phyloP scores from a whole-genome alignment of 2,329 filamentous ascomycete genomes.

The Alternaria arbusti region DNA sequence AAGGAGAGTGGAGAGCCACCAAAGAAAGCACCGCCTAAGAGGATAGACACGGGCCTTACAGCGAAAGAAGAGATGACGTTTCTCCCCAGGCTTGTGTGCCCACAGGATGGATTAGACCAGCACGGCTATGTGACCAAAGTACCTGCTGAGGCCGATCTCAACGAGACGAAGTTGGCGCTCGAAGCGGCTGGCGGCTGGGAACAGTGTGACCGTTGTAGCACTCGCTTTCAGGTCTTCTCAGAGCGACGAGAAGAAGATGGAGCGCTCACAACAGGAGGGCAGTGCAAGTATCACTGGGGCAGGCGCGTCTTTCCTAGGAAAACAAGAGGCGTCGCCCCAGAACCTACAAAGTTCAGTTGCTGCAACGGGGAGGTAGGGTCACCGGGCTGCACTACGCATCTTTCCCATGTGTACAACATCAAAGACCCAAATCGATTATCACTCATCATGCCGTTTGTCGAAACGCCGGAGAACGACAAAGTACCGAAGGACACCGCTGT shows the following conservation, averaged over 20 bases:
- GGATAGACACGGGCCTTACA: slow-evolving; percentile 73
- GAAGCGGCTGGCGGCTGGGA: slow-evolving; percentile 78
- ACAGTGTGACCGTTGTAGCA: slow-evolving; percentile 83
- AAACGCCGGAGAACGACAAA: slow-evolving; percentile 72
- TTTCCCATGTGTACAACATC: slow-evolving; percentile 87
- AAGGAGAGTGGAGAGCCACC: slow-evolving; percentile 36
- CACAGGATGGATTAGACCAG: slow-evolving; percentile 66
- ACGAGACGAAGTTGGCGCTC: slow-evolving; percentile 69
- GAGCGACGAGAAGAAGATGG: slow-evolving; percentile 79
- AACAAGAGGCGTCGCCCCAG: slow-evolving; percentile 59
- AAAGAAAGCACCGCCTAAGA: slow-evolving; percentile 54
- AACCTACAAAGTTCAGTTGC: slow-evolving; percentile 73
- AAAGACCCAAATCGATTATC: slow-evolving; percentile 78
- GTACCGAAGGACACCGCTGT: slow-evolving; percentile 63
- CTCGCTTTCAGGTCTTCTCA: slow-evolving; percentile 90
- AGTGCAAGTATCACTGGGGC: slow-evolving; percentile 82
- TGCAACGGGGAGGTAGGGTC: slow-evolving; percentile 78
- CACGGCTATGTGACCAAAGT: slow-evolving; percentile 77
- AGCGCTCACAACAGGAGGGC: slow-evolving; percentile 76
- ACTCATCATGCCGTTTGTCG: slow-evolving; percentile 76
- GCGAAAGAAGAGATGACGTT: slow-evolving; percentile 65
- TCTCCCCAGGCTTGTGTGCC: slow-evolving; percentile 62
- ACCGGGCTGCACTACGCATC: slow-evolving; percentile 74
- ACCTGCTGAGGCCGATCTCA: slow-evolving; percentile 71
- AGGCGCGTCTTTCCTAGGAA: slow-evolving; percentile 63